These are phyloP conservation scores for Podospora anserina DNA, from an alignment of 495 filamentous ascomycete genomes.

Conservation along the genomic window DNA sequence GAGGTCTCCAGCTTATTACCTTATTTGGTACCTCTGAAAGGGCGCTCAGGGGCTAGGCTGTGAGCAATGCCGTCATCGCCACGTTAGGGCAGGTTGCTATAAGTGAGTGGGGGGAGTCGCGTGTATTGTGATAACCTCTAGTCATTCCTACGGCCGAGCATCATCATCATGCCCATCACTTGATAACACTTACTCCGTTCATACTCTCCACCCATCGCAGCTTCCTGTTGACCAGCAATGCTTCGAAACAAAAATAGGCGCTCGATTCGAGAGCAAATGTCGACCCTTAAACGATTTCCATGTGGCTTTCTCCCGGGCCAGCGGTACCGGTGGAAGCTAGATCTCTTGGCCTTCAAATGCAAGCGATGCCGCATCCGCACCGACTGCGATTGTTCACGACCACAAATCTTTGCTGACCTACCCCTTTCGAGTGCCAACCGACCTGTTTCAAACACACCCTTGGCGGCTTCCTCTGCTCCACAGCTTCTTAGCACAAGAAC, in stretches of 20 bases:
- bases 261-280: not conserved
- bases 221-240: not conserved
- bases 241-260: not conserved
- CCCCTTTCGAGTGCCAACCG: not conserved
- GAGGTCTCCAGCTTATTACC: not conserved
- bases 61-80: not conserved
- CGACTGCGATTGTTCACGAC: not conserved
- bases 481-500: not conserved
- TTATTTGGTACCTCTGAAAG: not conserved
- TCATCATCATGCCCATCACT: not conserved
- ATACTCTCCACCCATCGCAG: not conserved
- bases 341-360: conserved; percentile 3
- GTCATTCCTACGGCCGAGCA: not conserved
- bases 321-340: conserved; percentile 5
- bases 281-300: not conserved
- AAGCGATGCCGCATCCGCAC: not conserved
- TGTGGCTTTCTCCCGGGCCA: not conserved
- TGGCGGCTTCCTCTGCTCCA: not conserved
- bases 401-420: not conserved
- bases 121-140: not conserved
- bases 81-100: not conserved
- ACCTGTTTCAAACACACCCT: not conserved
- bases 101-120: not conserved
- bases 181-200: not conserved
- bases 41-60: not conserved